Evolutionary conservation across 805 yeast species (phyloP).

Genomic region (Cyberlindnera bimundalis): DNA sequence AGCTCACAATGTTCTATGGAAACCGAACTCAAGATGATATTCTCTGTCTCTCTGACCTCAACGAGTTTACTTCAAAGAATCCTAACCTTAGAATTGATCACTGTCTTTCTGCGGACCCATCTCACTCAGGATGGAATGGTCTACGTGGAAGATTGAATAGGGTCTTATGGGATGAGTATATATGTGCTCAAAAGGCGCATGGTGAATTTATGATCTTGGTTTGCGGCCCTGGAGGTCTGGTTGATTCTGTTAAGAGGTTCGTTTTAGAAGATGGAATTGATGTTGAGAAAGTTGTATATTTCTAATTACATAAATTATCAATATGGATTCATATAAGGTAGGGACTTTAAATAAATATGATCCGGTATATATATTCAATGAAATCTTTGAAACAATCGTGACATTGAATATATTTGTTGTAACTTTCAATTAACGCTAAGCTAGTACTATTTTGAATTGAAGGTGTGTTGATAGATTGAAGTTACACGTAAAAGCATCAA

Average conservation of each 20-base stretch:
- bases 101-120: slow-evolving; percentile 39
- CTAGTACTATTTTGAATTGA: too few relatives aligned
- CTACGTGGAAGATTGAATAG: slow-evolving; percentile 52
- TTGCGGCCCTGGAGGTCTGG: slow-evolving; percentile 76
- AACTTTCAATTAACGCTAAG: too few relatives aligned
- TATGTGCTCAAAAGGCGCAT: slow-evolving; percentile 45
- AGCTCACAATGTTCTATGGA: slow-evolving; percentile 58
- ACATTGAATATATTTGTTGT: too few relatives aligned
- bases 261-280: slow-evolving; percentile 51
- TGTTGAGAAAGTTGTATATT: slow-evolving; percentile 21
- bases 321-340: too few relatives aligned
- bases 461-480: too few relatives aligned
- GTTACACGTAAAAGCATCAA: too few relatives aligned
- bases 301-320: too few relatives aligned
- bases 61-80: slow-evolving; percentile 55
- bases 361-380: too few relatives aligned
- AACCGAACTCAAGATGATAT: slow-evolving; percentile 72
- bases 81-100: slow-evolving; percentile 55
- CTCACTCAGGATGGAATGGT: slow-evolving; percentile 55
- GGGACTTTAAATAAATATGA: too few relatives aligned
- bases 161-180: slow-evolving; percentile 45
- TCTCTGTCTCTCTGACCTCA: slow-evolving; percentile 62
- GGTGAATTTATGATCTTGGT: slow-evolving; percentile 51
- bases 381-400: too few relatives aligned
- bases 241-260: slow-evolving; percentile 43